Evolutionary conservation across 1,284 basidiomycete species (phyloP), one percentile per base, ranked within the genome.

Genomic region (Trametes versicolor): DNA sequence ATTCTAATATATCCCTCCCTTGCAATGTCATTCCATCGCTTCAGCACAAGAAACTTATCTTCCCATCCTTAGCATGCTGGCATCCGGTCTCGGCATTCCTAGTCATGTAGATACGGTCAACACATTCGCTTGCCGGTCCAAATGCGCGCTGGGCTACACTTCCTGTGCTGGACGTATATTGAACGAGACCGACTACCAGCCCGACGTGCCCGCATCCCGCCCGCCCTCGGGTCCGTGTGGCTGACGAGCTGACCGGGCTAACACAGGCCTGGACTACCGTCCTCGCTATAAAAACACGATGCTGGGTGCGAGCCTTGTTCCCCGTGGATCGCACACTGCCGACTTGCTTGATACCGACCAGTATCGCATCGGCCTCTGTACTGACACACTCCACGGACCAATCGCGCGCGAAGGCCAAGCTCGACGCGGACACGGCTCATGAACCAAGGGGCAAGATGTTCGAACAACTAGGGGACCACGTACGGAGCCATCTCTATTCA

Each of bases 1-100:
- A 67, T 63, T 54, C 52, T 66, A 64, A 47, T 65, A 62, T 63
- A 59, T 62, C 25, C 36, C 43, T 10, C 21, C 27, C n/a, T n/a
- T 21, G 1, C 43, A 23, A 45, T 34, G 41, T n/a, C 25, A 43
- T 45, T 27, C 37, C 37, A n/a, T 34, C 8, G 29, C 10, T 23
- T 34, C 2, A 27, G 10, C 21, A 27, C 12, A 25, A 4, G 21
- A 12, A 39, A 12, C 37, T 39, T 10, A 39, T 17, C 2, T 2
- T 39, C 12, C 13, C 8, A 32, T 8, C 8, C 3, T 32, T 32
- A 8, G 29, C 29, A 4, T 8, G n/a, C n/a, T n/a, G n/a, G n/a
- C n/a, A n/a, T 8, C 29, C 29, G 8, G 29, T 32, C 29, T 4
- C 29, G 8, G 29, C 29, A 32, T 32, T 32, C 8, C 8, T 32